phyloP scores from a whole-genome alignment of 2,329 filamentous ascomycete species.

The Penicillium oxalicum region DNA sequence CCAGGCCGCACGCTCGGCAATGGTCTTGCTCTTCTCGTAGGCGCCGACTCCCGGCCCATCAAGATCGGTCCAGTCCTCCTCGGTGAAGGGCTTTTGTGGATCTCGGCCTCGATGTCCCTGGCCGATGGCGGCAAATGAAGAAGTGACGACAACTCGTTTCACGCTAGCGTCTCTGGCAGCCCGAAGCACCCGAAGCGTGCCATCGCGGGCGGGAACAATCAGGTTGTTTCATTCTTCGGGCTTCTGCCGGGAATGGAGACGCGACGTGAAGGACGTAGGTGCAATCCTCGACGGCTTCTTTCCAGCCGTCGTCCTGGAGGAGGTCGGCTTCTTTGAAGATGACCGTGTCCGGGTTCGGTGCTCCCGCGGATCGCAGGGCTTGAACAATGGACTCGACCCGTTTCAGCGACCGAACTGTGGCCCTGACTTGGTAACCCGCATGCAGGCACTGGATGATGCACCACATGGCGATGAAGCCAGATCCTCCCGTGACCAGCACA shows the following conservation, averaged over 20 bases:
- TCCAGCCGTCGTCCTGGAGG: constrained; percentile 6
- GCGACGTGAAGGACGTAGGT: constrained; percentile 7
- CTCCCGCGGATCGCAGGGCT: not conserved
- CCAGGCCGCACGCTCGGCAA: constrained; percentile 7
- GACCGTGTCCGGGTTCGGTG: not conserved
- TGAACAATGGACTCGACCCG: constrained; percentile 1
- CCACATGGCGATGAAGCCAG: constrained; percentile 7
- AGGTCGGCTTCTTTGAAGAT: constrained; percentile 8
- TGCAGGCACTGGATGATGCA: constrained; percentile 6
- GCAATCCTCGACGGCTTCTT: constrained; percentile 5
- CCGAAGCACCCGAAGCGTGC: constrained; percentile 6
- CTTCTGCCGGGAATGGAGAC: constrained; percentile 4
- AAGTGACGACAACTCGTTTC: constrained; percentile 8
- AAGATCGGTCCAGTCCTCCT: constrained; percentile 4
- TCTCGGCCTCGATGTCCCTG: not conserved
- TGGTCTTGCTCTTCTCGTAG: constrained; percentile 8
- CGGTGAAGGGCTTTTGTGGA: not conserved
- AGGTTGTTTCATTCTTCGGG: constrained; percentile 5
- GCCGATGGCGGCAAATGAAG: constrained; percentile 4
- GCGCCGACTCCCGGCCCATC: not conserved
- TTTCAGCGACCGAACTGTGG: constrained; percentile 5
- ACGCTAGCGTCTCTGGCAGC: constrained; percentile 6
- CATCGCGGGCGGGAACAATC: constrained; percentile 7
- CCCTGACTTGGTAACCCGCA: constrained; percentile 5
- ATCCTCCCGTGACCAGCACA: constrained; percentile 7